Evolutionary conservation across 78 protist genomes (phyloP).

Genomic region (Mastigamoeba balamuthi): DNA sequence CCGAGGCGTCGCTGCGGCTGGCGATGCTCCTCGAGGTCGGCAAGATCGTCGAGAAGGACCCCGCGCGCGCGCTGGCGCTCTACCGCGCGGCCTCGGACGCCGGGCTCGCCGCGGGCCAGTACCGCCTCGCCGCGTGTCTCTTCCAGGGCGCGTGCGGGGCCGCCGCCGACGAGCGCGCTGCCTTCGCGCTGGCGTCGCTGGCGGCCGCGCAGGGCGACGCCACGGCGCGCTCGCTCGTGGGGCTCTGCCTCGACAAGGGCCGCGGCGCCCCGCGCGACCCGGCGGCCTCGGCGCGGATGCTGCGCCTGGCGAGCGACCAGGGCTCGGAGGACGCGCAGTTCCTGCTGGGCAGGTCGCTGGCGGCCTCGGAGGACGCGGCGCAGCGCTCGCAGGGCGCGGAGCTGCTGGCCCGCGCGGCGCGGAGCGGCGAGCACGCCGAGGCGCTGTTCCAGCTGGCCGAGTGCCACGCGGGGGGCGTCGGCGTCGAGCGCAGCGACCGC

Average conservation of each 20-base stretch:
- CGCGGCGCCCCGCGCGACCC: background rate
- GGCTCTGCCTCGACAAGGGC: background rate
- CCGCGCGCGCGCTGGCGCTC: background rate
- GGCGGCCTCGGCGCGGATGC: background rate
- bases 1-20: background rate
- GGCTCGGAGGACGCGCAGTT: too few species aligned
- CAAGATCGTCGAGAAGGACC: background rate
- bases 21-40: background rate
- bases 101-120: background rate
- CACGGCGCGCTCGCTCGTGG: background rate
- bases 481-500: too few species aligned
- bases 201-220: background rate
- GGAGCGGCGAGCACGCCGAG: too few species aligned
- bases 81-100: background rate
- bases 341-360: too few species aligned
- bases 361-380: too few species aligned
- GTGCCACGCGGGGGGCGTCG: too few species aligned
- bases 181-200: background rate
- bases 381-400: too few species aligned
- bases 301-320: background rate
- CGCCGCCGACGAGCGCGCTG: too few species aligned
- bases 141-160: too few species aligned
- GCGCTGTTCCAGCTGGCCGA: too few species aligned
- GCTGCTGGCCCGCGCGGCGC: too few species aligned
- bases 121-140: background rate